phyloP scores from a whole-genome alignment of 331 rosid species.

The Spiraea crenata region DNA sequence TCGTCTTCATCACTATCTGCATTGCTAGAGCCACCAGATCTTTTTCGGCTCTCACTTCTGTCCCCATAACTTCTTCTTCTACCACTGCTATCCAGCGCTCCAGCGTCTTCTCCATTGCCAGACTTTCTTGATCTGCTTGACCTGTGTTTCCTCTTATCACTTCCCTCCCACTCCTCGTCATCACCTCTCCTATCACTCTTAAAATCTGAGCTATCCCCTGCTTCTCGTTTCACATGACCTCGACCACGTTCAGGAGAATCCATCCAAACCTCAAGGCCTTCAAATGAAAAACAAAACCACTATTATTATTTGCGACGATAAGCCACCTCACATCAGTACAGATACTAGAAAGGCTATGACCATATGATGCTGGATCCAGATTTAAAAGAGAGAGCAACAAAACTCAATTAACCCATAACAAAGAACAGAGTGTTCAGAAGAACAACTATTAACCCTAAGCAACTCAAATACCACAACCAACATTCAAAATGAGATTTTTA shows the following conservation, averaged over 20 bases:
- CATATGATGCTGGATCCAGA: slow-evolving; percentile 9
- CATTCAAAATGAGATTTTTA: background rate
- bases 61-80: slow-evolving; percentile 62
- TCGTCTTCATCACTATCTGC: slow-evolving; percentile 68
- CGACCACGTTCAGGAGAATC: slow-evolving; percentile 57
- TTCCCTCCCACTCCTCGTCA: slow-evolving; percentile 65
- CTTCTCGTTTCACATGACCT: slow-evolving; percentile 39
- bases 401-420: background rate
- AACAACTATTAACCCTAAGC: background rate
- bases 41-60: slow-evolving; percentile 52
- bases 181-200: slow-evolving; percentile 65
- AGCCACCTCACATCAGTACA: background rate
- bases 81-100: slow-evolving; percentile 53
- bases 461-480: background rate
- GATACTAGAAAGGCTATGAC: background rate
- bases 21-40: slow-evolving; percentile 55
- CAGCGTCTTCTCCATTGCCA: slow-evolving; percentile 54
- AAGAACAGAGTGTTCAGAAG: background rate
- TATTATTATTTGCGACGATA: background rate
- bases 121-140: slow-evolving; percentile 66
- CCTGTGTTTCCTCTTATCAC: slow-evolving; percentile 75
- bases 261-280: slow-evolving; percentile 31
- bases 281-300: slow-evolving; percentile 1
- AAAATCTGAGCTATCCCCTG: slow-evolving; percentile 46
- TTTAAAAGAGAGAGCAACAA: background rate